These are phyloP conservation scores for Eucalyptus brandiana DNA, from an alignment of 345 rosid genomes.

Conservation along the genomic window DNA sequence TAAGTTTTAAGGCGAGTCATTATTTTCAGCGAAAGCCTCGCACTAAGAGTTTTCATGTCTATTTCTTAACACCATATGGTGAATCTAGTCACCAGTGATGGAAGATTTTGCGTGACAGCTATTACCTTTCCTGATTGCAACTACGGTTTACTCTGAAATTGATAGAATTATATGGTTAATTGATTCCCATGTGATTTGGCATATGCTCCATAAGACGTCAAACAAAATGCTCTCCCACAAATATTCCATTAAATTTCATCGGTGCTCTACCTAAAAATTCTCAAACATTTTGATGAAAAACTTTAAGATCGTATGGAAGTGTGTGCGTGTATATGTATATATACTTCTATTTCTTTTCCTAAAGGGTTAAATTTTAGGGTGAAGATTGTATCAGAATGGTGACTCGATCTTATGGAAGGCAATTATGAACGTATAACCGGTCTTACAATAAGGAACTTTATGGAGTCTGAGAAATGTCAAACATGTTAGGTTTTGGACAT, in stretches of 20 bases:
- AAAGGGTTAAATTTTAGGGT: not conserved
- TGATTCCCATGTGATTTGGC: not conserved
- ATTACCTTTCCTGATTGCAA: not conserved
- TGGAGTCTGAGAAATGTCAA: not conserved
- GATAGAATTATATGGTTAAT: not conserved
- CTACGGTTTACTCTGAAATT: not conserved
- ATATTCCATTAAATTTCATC: not conserved
- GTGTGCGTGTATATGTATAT: not conserved
- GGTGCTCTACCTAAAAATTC: not conserved
- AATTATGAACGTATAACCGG: not conserved
- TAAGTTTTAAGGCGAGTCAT: not conserved
- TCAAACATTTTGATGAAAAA: not conserved
- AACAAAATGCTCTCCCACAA: not conserved
- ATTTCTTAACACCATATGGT: not conserved
- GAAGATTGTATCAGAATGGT: not conserved
- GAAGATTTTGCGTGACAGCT: not conserved
- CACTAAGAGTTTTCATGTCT: not conserved
- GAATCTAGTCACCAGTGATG: not conserved
- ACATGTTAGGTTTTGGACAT: not conserved
- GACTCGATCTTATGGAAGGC: not conserved
- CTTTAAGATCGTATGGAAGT: not conserved
- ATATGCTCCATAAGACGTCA: not conserved
- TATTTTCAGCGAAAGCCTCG: not conserved
- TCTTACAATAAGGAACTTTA: not conserved
- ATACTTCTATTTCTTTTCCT: not conserved